phyloP scores from a whole-genome alignment of 345 rosid species.

The Diplotaxis tenuifolia region DNA sequence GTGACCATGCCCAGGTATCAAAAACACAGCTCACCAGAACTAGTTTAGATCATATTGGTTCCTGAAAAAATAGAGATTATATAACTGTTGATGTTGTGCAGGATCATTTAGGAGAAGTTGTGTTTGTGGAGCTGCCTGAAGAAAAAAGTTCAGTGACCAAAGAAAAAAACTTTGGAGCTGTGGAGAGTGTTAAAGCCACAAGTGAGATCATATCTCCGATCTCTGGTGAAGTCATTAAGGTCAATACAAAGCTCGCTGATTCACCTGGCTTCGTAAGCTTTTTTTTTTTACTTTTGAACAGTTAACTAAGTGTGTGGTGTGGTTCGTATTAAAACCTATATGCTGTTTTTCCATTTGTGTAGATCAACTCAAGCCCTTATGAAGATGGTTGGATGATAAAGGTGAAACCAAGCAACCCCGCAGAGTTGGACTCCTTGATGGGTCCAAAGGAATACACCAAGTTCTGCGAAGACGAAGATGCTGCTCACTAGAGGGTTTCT shows the following conservation, averaged over 20 bases:
- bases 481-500: conserved; percentile 58
- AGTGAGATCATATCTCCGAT: conserved; percentile 89
- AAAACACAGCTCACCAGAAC: conserved; percentile 8
- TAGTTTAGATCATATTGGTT: conserved; percentile 2
- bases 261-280: conserved; percentile 80
- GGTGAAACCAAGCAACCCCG: conserved; percentile 81
- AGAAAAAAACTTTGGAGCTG: conserved; percentile 78
- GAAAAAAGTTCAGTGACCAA: conserved; percentile 47
- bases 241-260: conserved; percentile 68
- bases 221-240: conserved; percentile 79
- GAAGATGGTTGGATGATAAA: conserved; percentile 97
- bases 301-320: background rate
- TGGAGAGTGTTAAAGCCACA: conserved; percentile 94
- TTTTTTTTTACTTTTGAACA: background rate
- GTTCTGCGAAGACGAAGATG: conserved; percentile 91
- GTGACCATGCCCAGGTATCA: conserved; percentile 91
- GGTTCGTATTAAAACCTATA: background rate
- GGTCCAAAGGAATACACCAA: conserved; percentile 78
- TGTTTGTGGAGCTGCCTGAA: conserved; percentile 88
- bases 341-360: background rate
- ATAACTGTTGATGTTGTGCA: conserved; percentile 23
- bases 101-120: conserved; percentile 96
- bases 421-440: conserved; percentile 72
- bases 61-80: background rate
- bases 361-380: conserved; percentile 73